Conservation (phyloP, 176 grass and related monocot species). For the Juncus inflexus region DNA sequence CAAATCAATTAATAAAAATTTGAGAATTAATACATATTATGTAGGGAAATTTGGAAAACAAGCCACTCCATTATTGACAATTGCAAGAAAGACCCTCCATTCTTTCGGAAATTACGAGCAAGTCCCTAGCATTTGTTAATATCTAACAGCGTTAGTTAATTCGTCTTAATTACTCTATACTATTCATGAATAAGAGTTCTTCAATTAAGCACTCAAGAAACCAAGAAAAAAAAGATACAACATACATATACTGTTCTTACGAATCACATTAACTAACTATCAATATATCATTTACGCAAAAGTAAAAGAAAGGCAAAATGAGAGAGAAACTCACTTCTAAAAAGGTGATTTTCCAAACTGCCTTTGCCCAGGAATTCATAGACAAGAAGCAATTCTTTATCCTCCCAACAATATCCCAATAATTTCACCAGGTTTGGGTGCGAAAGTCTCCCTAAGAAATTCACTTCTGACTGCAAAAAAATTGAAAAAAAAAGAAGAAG, state of each 20-base stretch:
- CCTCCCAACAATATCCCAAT: slow-evolving; percentile 83
- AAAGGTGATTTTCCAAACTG: slow-evolving; percentile 88
- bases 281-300: neutral
- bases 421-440: slow-evolving; percentile 88
- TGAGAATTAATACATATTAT: neutral
- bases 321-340: slow-evolving; percentile 46
- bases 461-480: slow-evolving; percentile 62
- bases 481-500: slow-evolving; percentile 12
- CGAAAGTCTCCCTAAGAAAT: slow-evolving; percentile 72
- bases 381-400: slow-evolving; percentile 77
- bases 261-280: no score
- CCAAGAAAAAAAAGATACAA: neutral
- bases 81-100: no score
- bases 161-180: no score
- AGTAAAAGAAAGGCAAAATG: neutral
- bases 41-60: neutral
- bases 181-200: no score
- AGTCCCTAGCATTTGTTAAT: no score
- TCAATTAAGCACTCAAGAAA: neutral
- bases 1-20: slow-evolving; percentile 2
- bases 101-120: no score
- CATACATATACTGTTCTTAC: no score
- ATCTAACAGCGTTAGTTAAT: no score
- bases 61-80: no score
- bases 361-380: slow-evolving; percentile 92